Evolutionary conservation across 352 stramenopile species (phyloP).

Genomic region (Phytophthora pseudosyringae): DNA sequence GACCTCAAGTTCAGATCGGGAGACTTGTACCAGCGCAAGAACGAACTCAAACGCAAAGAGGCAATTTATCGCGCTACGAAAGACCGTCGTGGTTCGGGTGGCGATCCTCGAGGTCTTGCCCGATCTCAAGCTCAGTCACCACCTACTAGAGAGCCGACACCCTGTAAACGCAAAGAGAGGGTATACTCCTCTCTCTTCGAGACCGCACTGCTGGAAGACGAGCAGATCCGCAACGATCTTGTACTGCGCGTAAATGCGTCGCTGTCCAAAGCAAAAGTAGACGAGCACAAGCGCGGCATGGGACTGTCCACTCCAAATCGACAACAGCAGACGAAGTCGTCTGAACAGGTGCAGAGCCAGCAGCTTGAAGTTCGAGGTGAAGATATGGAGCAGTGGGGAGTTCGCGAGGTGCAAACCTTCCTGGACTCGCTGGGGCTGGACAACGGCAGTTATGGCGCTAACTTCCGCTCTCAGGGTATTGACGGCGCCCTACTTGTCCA

Average conservation of each 20-base stretch:
- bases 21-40: slow-evolving; percentile 76
- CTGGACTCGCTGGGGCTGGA: slow-evolving; percentile 58
- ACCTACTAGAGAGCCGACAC: background rate
- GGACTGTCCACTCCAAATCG: slow-evolving; percentile 5
- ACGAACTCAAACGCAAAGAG: slow-evolving; percentile 74
- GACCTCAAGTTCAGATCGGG: slow-evolving; percentile 70
- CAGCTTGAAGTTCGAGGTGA: slow-evolving; percentile 7
- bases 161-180: slow-evolving; percentile 22
- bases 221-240: slow-evolving; percentile 63
- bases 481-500: slow-evolving; percentile 65
- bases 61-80: slow-evolving; percentile 37
- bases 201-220: slow-evolving; percentile 51
- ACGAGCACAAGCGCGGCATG: slow-evolving; percentile 11
- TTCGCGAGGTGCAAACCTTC: slow-evolving; percentile 54
- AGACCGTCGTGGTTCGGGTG: slow-evolving; percentile 13
- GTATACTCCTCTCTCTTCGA: slow-evolving; percentile 37
- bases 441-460: slow-evolving; percentile 42
- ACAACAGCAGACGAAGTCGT: slow-evolving; percentile 3
- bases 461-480: slow-evolving; percentile 61
- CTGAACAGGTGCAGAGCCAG: slow-evolving; percentile 7
- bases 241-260: slow-evolving; percentile 45
- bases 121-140: slow-evolving; percentile 2
- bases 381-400: slow-evolving; percentile 44
- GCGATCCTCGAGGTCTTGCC: background rate
- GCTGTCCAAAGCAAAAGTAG: slow-evolving; percentile 16